phyloP scores from a whole-genome alignment of 106 monocot genomes.

The Hemerocallis citrina region DNA sequence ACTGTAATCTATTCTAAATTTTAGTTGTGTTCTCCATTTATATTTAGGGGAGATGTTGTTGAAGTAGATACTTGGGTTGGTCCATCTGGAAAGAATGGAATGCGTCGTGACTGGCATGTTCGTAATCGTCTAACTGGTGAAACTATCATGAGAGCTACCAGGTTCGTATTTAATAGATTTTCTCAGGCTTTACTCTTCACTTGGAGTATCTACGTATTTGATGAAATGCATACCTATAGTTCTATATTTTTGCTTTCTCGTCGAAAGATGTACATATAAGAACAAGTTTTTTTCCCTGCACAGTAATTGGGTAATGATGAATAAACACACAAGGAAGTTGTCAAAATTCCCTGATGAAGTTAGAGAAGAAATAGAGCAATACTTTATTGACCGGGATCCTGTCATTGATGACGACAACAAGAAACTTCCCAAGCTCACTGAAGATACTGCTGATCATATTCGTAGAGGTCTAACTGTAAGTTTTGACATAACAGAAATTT shows the following conservation, averaged over 20 bases:
- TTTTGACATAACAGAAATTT: background rate
- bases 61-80: constrained; percentile 92
- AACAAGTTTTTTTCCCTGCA: background rate
- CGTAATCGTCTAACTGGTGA: constrained; percentile 67
- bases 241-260: background rate
- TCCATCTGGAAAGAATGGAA: constrained; percentile 89
- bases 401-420: constrained; percentile 37
- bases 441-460: constrained; percentile 46
- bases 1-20: background rate
- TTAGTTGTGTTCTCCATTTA: background rate
- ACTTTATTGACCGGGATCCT: constrained; percentile 29
- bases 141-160: constrained; percentile 73
- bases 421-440: constrained; percentile 43
- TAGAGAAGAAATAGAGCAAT: constrained; percentile 44
- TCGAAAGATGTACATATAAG: background rate
- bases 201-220: background rate
- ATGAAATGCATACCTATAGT: background rate
- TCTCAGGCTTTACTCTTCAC: background rate
- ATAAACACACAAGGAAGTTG: constrained; percentile 47
- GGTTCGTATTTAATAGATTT: constrained; percentile 21
- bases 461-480: constrained; percentile 70
- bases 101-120: constrained; percentile 94
- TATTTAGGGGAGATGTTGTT: constrained; percentile 84
- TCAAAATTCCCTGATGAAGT: constrained; percentile 57
- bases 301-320: constrained; percentile 57